phyloP scores from a whole-genome alignment of 768 basidiomycete species.

The Myochromella boudieri region DNA sequence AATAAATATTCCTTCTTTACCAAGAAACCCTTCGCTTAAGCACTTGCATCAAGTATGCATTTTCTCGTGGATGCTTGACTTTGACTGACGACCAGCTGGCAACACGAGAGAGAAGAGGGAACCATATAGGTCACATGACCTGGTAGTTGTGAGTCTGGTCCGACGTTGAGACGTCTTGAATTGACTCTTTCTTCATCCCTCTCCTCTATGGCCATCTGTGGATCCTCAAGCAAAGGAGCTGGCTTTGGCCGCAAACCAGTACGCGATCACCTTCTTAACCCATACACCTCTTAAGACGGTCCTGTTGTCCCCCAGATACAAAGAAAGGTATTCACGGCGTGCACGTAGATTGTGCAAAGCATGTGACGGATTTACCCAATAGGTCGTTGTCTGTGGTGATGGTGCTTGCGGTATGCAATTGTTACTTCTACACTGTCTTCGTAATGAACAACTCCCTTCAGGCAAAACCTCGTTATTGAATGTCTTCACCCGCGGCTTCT shows the following conservation, averaged over 20 bases:
- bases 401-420: constrained; percentile 80
- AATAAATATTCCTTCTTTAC: no score
- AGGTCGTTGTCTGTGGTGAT: constrained; percentile 92
- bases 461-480: constrained; percentile 86
- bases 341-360: neutral
- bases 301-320: constrained; percentile 34
- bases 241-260: constrained; percentile 62
- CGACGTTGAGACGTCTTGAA: no score
- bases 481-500: constrained; percentile 89
- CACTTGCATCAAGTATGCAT: no score
- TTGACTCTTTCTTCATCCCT: neutral
- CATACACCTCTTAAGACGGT: constrained; percentile 1
- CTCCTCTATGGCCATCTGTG: constrained; percentile 53
- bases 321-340: constrained; percentile 41
- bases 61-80: no score
- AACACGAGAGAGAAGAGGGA: no score
- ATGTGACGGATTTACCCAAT: constrained; percentile 11
- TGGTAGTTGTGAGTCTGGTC: no score
- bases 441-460: constrained; percentile 26
- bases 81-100: no score
- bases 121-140: constrained; percentile 1
- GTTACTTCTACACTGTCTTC: constrained; percentile 7
- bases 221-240: constrained; percentile 46
- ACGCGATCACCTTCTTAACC: constrained; percentile 17
- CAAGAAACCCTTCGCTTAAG: no score